Evolutionary conservation across 768 basidiomycete species (phyloP).

Genomic region (Trametes maxima): DNA sequence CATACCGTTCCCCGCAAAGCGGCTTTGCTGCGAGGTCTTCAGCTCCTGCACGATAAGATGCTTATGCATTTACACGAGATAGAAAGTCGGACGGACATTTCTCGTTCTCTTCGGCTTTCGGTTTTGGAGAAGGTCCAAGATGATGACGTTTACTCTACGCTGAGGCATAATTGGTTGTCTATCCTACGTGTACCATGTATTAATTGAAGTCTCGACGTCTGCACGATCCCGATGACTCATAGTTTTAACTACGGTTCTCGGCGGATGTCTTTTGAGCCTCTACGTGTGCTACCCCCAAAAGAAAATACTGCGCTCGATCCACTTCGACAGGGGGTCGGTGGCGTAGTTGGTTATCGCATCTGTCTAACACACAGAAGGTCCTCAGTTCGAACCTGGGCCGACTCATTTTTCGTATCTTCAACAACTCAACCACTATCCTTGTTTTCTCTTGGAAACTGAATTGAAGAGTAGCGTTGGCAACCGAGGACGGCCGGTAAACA

Average conservation of each 20-base stretch:
- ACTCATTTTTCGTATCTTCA: constrained; percentile 17
- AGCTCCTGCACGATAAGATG: constrained; percentile 19
- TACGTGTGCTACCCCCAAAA: too few species aligned
- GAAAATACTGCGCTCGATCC: too few species aligned
- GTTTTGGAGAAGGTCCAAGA: constrained; percentile 1
- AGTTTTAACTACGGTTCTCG: too few species aligned
- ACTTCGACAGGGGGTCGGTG: too few species aligned
- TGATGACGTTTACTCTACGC: not conserved
- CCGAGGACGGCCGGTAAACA: too few species aligned
- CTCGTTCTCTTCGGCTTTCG: not conserved
- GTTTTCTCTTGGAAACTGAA: not conserved
- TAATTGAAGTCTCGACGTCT: not conserved
- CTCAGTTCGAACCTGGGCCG: constrained; percentile 69
- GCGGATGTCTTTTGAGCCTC: too few species aligned
- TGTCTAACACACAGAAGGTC: constrained; percentile 83
- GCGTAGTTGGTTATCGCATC: constrained; percentile 85
- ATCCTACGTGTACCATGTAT: not conserved
- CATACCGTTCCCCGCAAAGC: not conserved
- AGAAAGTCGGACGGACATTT: not conserved
- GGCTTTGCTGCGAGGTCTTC: constrained; percentile 2
- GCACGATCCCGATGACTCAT: not conserved
- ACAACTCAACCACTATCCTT: not conserved
- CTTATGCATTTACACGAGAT: constrained; percentile 11
- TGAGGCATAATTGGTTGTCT: not conserved
- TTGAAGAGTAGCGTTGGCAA: too few species aligned